Conservation (phyloP, 306 rosid species). For the Sechiopsis laciniata region DNA sequence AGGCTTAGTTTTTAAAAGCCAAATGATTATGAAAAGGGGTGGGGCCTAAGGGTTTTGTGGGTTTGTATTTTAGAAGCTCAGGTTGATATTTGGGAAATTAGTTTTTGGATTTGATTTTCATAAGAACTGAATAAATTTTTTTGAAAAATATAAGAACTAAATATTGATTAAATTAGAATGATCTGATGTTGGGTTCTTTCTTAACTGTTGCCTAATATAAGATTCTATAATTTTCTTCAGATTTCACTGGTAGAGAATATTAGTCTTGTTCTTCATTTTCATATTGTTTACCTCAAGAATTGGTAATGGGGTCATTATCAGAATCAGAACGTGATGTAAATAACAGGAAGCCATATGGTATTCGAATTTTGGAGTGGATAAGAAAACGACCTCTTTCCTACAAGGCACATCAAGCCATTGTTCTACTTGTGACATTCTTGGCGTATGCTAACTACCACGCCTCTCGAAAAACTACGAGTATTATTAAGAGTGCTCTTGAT, state of each 20-base stretch:
- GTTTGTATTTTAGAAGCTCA: not conserved
- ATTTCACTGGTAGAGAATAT: conserved; percentile 29
- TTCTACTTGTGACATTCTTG: conserved; percentile 69
- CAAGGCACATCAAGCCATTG: conserved; percentile 75
- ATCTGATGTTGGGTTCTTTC: not conserved
- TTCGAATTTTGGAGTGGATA: conserved; percentile 43
- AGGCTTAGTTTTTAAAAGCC: too few species aligned
- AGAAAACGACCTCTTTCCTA: conserved; percentile 60
- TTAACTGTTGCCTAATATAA: too few species aligned
- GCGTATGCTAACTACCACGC: conserved; percentile 93
- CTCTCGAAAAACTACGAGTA: conserved; percentile 82
- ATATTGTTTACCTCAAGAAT: conserved; percentile 13
- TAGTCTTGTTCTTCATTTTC: conserved; percentile 22
- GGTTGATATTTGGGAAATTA: not conserved
- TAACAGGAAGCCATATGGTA: conserved; percentile 52
- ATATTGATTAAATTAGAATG: not conserved
- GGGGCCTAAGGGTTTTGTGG: too few species aligned
- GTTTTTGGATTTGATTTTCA: not conserved
- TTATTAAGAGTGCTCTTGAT: conserved; percentile 91
- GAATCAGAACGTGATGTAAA: conserved; percentile 33
- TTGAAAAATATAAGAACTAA: too few species aligned
- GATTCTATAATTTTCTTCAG: conserved; percentile 19
- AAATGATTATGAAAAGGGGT: too few species aligned
- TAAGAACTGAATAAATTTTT: too few species aligned
- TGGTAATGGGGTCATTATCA: conserved; percentile 41